Percentiles rank a stretch among this genome's conserved stretches.
Conservation (phyloP, 768 basidiomycete species). For the Pulveroboletus sp. region DNA sequence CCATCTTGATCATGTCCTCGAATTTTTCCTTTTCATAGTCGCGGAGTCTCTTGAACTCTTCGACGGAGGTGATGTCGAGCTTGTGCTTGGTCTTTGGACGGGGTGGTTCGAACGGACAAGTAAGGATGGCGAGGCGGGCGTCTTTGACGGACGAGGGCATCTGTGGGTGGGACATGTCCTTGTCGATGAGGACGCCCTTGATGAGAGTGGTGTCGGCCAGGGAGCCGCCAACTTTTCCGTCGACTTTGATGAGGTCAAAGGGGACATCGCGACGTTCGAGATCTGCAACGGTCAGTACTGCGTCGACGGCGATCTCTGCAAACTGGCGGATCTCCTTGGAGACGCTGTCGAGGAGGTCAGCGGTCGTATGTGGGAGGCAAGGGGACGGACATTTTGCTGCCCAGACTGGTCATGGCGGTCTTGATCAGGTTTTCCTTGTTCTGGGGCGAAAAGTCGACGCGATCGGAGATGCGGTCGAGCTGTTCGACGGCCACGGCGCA, state of each 20-base stretch:
- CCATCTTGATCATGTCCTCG: slow-evolving; percentile 91
- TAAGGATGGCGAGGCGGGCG: slow-evolving; percentile 92
- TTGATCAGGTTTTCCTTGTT: slow-evolving; percentile 88
- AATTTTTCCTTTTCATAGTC: slow-evolving; percentile 98
- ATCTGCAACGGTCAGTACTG: slow-evolving; percentile 93
- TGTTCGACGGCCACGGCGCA: slow-evolving; percentile 88
- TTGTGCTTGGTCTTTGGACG: slow-evolving; percentile 99
- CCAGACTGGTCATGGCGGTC: slow-evolving; percentile 93
- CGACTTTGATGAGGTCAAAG: slow-evolving; percentile 98
- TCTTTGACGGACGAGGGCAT: slow-evolving; percentile 90
- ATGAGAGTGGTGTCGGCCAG: slow-evolving; percentile 93
- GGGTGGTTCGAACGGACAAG: slow-evolving; percentile 98
- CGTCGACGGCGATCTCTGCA: slow-evolving; percentile 96
- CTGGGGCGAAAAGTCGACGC: slow-evolving; percentile 75
- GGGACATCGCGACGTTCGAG: slow-evolving; percentile 91
- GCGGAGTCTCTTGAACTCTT: slow-evolving; percentile 92
- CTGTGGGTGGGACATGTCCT: slow-evolving; percentile 99
- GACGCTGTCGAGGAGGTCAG: slow-evolving; percentile 51
- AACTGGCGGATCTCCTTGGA: slow-evolving; percentile 95
- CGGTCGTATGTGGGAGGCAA: slow-evolving; percentile 1
- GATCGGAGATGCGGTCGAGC: slow-evolving; percentile 87
- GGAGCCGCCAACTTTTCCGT: slow-evolving; percentile 97
- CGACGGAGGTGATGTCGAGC: slow-evolving; percentile 92
- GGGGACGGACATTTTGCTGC: slow-evolving; percentile 86
- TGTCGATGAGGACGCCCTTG: slow-evolving; percentile 97